These are phyloP conservation scores for Clausena lansium DNA, from an alignment of 345 rosid genomes.

Conservation along the genomic window DNA sequence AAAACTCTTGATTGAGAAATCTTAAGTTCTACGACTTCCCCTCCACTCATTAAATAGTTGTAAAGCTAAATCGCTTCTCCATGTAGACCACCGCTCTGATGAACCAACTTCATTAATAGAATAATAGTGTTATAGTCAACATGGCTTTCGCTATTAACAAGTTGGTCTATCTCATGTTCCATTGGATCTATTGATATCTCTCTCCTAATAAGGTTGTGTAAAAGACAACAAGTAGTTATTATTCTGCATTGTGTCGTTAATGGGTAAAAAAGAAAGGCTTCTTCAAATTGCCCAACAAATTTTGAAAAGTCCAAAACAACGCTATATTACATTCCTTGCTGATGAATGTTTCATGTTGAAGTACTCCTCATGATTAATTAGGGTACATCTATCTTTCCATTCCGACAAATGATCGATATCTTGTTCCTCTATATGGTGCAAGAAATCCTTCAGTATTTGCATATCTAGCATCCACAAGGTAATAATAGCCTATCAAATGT, in stretches of 20 bases:
- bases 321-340: too few relatives aligned
- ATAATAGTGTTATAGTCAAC: background rate
- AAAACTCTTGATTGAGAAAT: background rate
- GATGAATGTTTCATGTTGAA: background rate
- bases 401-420: background rate
- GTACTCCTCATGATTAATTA: background rate
- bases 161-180: too few relatives aligned
- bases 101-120: too few relatives aligned
- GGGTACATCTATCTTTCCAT: background rate
- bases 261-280: background rate
- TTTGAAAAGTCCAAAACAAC: too few relatives aligned
- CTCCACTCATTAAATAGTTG: background rate
- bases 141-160: background rate
- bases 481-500: background rate
- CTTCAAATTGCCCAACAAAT: too few relatives aligned
- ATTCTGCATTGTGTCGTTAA: background rate
- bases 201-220: background rate
- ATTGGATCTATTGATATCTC: background rate
- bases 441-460: background rate
- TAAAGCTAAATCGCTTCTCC: background rate
- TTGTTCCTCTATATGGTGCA: background rate
- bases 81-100: background rate
- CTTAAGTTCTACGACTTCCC: background rate
- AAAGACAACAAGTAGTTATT: background rate
- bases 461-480: background rate